Evolutionary conservation across 306 rosid species (phyloP), one percentile per base, ranked within the genome.

Genomic region (Prunus campanulata): DNA sequence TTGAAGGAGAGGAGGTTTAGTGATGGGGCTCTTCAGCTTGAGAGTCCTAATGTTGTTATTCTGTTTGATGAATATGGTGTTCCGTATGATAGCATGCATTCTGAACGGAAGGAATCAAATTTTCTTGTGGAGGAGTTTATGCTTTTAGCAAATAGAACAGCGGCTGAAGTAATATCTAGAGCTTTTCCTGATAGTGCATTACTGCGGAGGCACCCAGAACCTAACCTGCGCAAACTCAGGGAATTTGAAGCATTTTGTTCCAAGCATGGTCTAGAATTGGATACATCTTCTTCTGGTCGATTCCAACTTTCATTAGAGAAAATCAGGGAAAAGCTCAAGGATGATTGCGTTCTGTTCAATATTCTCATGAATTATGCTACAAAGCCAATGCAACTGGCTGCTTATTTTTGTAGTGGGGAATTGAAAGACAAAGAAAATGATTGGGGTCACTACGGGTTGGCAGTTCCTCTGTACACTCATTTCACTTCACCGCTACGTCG

Each of bases 401-500:
- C 86, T 71, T 95, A 95, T 79, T 92, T 95, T 74, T 92, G 96
- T 75, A 92, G 88, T 57, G 91, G 97, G 44, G 90, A 92, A 60
- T 72, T 83, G 2, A 85, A 80, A 78, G 86, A 74, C 35, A 74
- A 48, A 73, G 90, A 83, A 71, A 82, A 76, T 60, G 88, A 80
- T 35, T 87, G 97, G 91, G 87, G 86, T 76, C 97, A 92, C 81
- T 95, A 92, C 74, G 91, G 92, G 15, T 85, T 95, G 79, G 91
- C 93, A 50, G 88, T 90, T 71, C 96, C 97, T 51, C 54, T 81
- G 30, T 95, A 95, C 84, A 92, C 97, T 68, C 99, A 95, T 85
- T 92, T 95, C 80, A 95, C 97, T 10, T 90, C 97, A 35, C 97
- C 97, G 62, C 72, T 95, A 69, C 97, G 96, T 9, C 89, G 96